These are phyloP conservation scores for Aegilops bicornis DNA, from an alignment of 176 grass and related monocot genomes.

Conservation along the genomic window DNA sequence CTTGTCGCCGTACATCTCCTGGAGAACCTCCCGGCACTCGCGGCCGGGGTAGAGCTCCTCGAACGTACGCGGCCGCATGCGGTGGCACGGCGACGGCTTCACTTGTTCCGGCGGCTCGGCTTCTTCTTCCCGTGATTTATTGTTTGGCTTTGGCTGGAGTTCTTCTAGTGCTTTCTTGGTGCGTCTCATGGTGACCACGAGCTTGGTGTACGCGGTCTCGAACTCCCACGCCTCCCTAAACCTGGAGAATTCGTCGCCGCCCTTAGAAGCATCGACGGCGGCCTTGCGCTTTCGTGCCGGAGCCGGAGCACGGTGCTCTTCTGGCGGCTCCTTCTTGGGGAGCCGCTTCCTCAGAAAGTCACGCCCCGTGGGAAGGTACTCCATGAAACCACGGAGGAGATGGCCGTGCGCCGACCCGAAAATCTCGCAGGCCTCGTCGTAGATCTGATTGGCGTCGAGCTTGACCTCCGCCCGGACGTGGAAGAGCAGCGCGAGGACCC, in stretches of 20 bases:
- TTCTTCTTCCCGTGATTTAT: not conserved
- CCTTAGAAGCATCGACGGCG: not conserved
- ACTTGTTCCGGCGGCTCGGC: not conserved
- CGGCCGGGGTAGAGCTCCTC: constrained; percentile 18
- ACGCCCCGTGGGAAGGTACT: not conserved
- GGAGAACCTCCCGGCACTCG: not conserved
- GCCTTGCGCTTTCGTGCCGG: not conserved
- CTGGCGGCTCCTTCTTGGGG: not conserved
- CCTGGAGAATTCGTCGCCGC: not conserved
- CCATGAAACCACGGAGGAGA: not conserved
- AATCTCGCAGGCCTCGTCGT: not conserved
- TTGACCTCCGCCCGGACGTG: fast-evolving
- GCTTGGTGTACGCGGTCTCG: not conserved
- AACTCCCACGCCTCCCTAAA: constrained; percentile 2
- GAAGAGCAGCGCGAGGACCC: not conserved
- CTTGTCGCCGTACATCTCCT: not conserved
- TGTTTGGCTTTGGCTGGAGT: not conserved
- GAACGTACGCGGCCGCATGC: not conserved
- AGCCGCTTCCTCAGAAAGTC: not conserved
- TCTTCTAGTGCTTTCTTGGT: not conserved
- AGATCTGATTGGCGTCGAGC: not conserved
- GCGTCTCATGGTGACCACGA: not conserved
- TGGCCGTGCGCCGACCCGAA: not conserved
- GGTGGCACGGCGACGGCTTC: not conserved
- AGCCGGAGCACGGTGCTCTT: not conserved